Evolutionary conservation across 2,329 filamentous ascomycete genomes (phyloP).

Genomic region (Colletotrichum echinochloae): DNA sequence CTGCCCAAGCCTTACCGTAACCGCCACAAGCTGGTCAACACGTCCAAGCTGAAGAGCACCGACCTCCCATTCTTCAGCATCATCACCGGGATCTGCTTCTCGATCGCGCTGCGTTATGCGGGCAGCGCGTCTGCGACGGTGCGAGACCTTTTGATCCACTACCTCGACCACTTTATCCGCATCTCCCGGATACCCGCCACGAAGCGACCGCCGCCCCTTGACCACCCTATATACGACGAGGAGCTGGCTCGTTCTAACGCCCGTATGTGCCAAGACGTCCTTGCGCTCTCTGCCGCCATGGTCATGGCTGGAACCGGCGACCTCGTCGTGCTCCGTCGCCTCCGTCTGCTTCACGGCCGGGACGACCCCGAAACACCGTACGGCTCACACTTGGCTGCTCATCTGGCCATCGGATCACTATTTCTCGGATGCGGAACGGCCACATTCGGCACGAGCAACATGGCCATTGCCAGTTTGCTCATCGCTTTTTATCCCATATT

Average conservation of each 20-base stretch:
- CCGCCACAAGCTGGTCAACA: constrained; percentile 69
- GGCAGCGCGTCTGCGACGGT: constrained; percentile 78
- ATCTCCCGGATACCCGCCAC: constrained; percentile 71
- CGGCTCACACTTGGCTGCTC: constrained; percentile 91
- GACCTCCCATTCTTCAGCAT: constrained; percentile 96
- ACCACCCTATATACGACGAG: constrained; percentile 76
- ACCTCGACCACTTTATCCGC: constrained; percentile 87
- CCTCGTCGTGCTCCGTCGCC: constrained; percentile 82
- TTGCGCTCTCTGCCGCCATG: constrained; percentile 84
- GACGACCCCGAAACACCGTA: constrained; percentile 88
- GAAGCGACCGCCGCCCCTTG: constrained; percentile 44
- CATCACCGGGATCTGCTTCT: constrained; percentile 87
- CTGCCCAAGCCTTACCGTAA: constrained; percentile 77
- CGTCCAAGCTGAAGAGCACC: constrained; percentile 76
- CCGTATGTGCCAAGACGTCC: constrained; percentile 89
- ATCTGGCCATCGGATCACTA: constrained; percentile 89
- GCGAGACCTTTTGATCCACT: constrained; percentile 84
- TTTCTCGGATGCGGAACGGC: constrained; percentile 94
- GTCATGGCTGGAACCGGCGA: constrained; percentile 98
- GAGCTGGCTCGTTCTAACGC: constrained; percentile 86
- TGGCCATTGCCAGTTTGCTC: constrained; percentile 87
- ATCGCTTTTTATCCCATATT: constrained; percentile 96
- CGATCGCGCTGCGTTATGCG: constrained; percentile 78
- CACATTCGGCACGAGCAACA: constrained; percentile 89
- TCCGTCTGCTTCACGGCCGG: constrained; percentile 89